Percentiles rank a stretch among this genome's conserved stretches.
Evolutionary conservation across 352 stramenopile genomes (phyloP).

Genomic region (Phytophthora boehmeriae): DNA sequence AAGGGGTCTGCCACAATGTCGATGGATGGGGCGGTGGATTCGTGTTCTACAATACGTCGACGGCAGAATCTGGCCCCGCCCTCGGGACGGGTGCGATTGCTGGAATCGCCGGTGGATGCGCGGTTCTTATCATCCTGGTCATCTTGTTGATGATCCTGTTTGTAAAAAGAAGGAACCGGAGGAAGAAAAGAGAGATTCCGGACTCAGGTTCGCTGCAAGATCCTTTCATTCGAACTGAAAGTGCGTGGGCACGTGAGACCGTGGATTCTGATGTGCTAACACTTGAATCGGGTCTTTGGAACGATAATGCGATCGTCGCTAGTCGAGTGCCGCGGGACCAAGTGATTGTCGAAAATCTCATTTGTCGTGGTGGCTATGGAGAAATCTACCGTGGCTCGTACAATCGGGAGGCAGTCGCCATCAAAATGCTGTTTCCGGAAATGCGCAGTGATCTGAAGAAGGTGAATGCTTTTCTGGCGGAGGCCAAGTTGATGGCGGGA

Average conservation of each 20-base stretch:
- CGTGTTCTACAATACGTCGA: not conserved
- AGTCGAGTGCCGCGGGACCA: conserved; percentile 22
- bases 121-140: too few relatives aligned
- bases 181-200: too few relatives aligned
- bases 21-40: not conserved
- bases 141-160: too few relatives aligned
- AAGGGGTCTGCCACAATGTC: not conserved
- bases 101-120: too few relatives aligned
- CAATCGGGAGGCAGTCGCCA: conserved; percentile 25
- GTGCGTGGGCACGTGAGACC: conserved; percentile 1
- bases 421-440: conserved; percentile 35
- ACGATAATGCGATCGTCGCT: conserved; percentile 25
- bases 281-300: conserved; percentile 8
- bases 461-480: conserved; percentile 32
- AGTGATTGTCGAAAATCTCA: conserved; percentile 10
- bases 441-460: conserved; percentile 13
- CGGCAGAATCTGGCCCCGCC: not conserved
- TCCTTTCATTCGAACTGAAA: not conserved
- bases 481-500: conserved; percentile 29
- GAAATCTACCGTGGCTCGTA: conserved; percentile 36
- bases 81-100: too few relatives aligned
- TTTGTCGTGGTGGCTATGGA: conserved; percentile 32
- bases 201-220: conserved; percentile 2
- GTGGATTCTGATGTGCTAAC: not conserved
- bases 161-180: too few relatives aligned